phyloP scores from a whole-genome alignment of 2,329 filamentous ascomycete species.

The Chrysoporthe austroafricana region DNA sequence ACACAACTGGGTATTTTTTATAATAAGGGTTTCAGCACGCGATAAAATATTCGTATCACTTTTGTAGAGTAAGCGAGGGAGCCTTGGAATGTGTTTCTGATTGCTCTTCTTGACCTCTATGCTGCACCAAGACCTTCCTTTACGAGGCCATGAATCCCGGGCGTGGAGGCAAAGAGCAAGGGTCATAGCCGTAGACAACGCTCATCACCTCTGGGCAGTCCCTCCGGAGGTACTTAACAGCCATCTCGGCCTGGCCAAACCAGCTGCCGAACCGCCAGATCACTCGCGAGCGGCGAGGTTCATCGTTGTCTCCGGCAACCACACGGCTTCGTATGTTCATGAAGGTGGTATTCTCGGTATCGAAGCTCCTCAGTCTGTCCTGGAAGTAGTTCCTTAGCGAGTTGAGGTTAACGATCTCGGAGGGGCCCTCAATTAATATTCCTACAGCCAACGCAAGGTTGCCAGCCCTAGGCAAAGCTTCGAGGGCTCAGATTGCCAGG shows the following conservation, averaged over 20 bases:
- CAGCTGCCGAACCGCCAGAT: slow-evolving; percentile 19
- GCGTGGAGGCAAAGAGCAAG: background rate
- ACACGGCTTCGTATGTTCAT: too few species aligned
- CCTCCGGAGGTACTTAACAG: slow-evolving; percentile 1
- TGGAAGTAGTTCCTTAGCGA: background rate
- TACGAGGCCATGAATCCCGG: background rate
- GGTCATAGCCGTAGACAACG: slow-evolving; percentile 11
- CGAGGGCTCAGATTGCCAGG: too few species aligned
- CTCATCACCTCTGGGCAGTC: background rate
- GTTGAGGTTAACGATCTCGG: background rate
- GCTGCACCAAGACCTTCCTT: background rate
- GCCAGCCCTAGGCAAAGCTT: too few species aligned
- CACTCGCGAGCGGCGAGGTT: background rate
- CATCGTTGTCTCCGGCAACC: background rate
- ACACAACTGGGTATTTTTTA: too few species aligned
- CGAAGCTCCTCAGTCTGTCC: background rate
- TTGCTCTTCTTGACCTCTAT: too few species aligned
- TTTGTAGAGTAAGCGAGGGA: too few species aligned
- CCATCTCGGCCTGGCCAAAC: slow-evolving; percentile 14
- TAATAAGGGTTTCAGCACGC: too few species aligned
- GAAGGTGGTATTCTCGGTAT: background rate
- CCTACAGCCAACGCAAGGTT: too few species aligned
- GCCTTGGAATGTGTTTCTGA: too few species aligned
- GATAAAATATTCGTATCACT: too few species aligned
- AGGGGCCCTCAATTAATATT: background rate